Evolutionary conservation across 2,329 filamentous ascomycete genomes (phyloP).

Genomic region (Talaromyces sp.): DNA sequence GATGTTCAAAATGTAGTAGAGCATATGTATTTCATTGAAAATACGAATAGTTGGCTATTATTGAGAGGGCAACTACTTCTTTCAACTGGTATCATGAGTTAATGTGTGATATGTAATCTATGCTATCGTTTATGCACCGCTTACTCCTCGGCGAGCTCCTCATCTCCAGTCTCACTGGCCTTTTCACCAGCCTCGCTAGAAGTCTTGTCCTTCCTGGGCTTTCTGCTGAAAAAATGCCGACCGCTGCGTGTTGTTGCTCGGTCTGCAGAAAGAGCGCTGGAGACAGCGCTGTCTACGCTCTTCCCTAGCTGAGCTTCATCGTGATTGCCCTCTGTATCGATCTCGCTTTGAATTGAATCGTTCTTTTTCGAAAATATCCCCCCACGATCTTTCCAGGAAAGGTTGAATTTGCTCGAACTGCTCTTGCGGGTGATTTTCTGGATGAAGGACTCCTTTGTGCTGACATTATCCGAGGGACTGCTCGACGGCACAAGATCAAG

Average conservation of each 20-base stretch:
- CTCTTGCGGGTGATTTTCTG: constrained; percentile 48
- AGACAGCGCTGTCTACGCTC: constrained; percentile 37
- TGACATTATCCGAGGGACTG: constrained; percentile 34
- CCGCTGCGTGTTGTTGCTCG: constrained; percentile 36
- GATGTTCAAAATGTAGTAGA: not conserved
- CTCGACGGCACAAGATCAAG: constrained; percentile 42
- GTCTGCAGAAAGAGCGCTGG: constrained; percentile 37
- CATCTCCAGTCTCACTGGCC: constrained; percentile 39
- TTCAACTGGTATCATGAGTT: not conserved
- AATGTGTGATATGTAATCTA: not conserved
- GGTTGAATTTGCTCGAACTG: constrained; percentile 46
- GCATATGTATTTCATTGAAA: not conserved
- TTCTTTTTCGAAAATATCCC: constrained; percentile 43
- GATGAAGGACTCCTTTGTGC: constrained; percentile 45
- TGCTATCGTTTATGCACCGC: constrained; percentile 1
- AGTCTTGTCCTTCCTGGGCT: constrained; percentile 39
- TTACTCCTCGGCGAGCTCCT: constrained; percentile 29
- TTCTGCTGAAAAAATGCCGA: constrained; percentile 44
- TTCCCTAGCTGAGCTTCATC: constrained; percentile 38
- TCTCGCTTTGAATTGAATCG: constrained; percentile 38
- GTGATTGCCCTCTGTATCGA: constrained; percentile 35
- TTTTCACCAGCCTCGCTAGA: constrained; percentile 39
- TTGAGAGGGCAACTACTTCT: not conserved
- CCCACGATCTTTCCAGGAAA: constrained; percentile 46
- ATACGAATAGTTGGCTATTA: not conserved